Conservation (phyloP, 352 stramenopile species). For the Achlya hypogyna region DNA sequence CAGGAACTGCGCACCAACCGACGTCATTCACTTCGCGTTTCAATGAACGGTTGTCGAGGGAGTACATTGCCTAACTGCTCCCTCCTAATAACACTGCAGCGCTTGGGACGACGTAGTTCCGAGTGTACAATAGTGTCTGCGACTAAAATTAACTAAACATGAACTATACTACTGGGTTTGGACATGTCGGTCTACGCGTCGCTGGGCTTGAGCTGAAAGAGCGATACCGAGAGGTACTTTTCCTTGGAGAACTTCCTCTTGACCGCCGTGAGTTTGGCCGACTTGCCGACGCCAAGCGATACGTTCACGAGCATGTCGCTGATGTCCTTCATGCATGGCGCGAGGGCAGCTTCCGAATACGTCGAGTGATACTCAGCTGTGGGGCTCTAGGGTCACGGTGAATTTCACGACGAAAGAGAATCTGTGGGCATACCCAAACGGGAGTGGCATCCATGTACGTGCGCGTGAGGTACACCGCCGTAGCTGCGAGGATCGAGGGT, state of each 20-base stretch:
- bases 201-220: slow-evolving; percentile 24
- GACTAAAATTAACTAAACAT: slow-evolving; percentile 1
- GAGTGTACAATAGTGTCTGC: not conserved
- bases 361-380: slow-evolving; percentile 69
- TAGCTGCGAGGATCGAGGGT: slow-evolving; percentile 94
- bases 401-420: slow-evolving; percentile 16
- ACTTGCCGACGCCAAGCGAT: slow-evolving; percentile 53
- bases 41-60: too few relatives aligned
- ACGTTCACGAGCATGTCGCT: slow-evolving; percentile 76
- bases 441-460: slow-evolving; percentile 67
- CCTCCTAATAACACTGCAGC: too few relatives aligned
- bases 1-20: too few relatives aligned
- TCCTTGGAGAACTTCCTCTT: slow-evolving; percentile 82
- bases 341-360: slow-evolving; percentile 53
- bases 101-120: too few relatives aligned
- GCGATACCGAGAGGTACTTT: slow-evolving; percentile 62
- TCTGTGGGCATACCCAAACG: slow-evolving; percentile 63
- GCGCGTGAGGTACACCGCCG: slow-evolving; percentile 94
- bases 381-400: slow-evolving; percentile 29
- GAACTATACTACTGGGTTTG: not conserved
- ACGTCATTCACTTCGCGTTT: too few relatives aligned
- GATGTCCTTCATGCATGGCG: slow-evolving; percentile 57
- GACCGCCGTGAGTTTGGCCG: slow-evolving; percentile 68
- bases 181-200: not conserved
- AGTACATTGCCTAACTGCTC: too few relatives aligned